A percentile compares a stretch with the other conserved stretches of the same genome.
These are phyloP conservation scores for Pochonia chlamydosporia DNA, from an alignment of 2,329 filamentous ascomycete genomes.

Conservation along the genomic window DNA sequence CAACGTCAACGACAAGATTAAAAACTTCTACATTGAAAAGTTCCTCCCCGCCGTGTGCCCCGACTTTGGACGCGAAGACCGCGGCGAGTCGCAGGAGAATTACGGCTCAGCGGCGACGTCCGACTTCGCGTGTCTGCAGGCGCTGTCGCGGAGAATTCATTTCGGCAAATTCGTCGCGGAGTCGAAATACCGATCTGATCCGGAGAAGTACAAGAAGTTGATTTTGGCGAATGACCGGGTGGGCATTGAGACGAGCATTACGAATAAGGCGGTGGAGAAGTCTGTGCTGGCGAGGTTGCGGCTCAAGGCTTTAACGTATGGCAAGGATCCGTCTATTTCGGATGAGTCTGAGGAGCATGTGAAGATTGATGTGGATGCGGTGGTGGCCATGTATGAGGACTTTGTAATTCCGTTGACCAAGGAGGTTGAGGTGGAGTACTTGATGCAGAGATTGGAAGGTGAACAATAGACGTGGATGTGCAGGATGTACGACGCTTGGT, in stretches of 20 bases:
- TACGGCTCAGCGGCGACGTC: conserved; percentile 89
- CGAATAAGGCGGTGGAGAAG: conserved; percentile 80
- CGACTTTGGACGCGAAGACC: conserved; percentile 70
- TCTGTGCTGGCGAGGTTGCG: conserved; percentile 83
- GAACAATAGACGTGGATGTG: background rate
- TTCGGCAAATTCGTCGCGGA: conserved; percentile 99
- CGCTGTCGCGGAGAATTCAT: conserved; percentile 84
- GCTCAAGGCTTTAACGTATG: conserved; percentile 89
- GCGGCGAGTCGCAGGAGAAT: conserved; percentile 85
- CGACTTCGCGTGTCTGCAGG: conserved; percentile 86
- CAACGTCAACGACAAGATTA: conserved; percentile 84
- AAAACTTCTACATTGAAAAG: conserved; percentile 72
- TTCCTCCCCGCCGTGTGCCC: conserved; percentile 81
- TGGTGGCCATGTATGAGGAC: conserved; percentile 84
- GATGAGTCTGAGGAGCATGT: conserved; percentile 47
- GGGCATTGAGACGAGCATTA: conserved; percentile 86
- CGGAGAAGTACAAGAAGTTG: conserved; percentile 71
- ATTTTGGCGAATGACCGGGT: conserved; percentile 75
- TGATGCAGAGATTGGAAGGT: conserved; percentile 79
- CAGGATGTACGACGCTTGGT: too few species aligned
- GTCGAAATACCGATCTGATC: conserved; percentile 83
- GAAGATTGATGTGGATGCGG: conserved; percentile 91
- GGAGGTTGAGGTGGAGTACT: conserved; percentile 93
- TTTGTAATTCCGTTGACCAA: conserved; percentile 98
- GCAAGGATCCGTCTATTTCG: conserved; percentile 71